These are phyloP conservation scores for Gossypium australe DNA, from an alignment of 345 rosid genomes.

Conservation along the genomic window DNA sequence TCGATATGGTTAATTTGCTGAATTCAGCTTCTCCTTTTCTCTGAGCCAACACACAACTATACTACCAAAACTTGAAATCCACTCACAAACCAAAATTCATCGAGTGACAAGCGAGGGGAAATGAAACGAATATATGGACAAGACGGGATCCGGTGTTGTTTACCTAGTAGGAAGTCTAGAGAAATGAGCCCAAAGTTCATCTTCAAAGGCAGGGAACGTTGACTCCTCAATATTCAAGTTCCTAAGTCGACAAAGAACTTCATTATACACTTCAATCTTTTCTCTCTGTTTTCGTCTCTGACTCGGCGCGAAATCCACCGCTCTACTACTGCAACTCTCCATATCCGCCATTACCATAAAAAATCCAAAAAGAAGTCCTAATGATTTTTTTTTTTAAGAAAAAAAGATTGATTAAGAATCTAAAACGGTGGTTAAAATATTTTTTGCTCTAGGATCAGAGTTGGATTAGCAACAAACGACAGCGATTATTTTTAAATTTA, in stretches of 20 bases:
- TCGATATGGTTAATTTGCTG: background rate
- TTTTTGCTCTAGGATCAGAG: background rate
- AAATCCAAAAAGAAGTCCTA: background rate
- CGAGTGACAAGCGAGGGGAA: background rate
- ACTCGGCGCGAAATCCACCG: conserved; percentile 29
- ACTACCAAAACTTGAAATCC: background rate
- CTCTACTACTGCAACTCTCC: conserved; percentile 55
- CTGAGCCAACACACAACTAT: background rate
- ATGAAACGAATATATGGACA: background rate
- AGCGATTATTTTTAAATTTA: background rate
- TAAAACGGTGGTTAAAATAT: background rate
- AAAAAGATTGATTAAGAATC: background rate
- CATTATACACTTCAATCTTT: conserved; percentile 41
- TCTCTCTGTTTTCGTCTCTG: conserved; percentile 36
- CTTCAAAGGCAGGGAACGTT: conserved; percentile 40
- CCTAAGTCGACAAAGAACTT: conserved; percentile 42
- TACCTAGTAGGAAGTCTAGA: conserved; percentile 50
- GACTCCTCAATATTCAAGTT: conserved; percentile 36
- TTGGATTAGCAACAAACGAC: conserved; percentile 15
- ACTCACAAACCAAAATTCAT: background rate
- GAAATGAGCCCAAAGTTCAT: conserved; percentile 61
- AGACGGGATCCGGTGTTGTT: background rate
- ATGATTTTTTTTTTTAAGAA: too few relatives aligned
- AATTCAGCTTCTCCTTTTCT: background rate
- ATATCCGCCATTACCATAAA: conserved; percentile 36